Conservation (phyloP, 1,139 yeast genomes). For the Geotrichum candidum region DNA sequence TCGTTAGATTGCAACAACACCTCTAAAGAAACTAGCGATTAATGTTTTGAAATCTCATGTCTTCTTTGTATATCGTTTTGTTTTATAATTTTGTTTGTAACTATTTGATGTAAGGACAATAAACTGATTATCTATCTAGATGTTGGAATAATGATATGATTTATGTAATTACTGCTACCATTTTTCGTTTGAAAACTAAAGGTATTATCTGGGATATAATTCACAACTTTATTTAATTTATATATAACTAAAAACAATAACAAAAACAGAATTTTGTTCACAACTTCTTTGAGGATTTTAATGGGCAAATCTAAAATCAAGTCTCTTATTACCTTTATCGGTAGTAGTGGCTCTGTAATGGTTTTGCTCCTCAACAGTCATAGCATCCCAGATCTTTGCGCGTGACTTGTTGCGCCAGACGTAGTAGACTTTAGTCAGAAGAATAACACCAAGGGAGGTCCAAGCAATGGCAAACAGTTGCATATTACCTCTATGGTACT, state of each 20-base stretch:
- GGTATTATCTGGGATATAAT: too few relatives aligned
- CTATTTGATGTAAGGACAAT: too few relatives aligned
- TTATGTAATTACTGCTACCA: too few relatives aligned
- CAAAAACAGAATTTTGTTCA: background rate
- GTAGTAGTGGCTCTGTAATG: constrained; percentile 41
- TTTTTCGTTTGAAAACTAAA: too few relatives aligned
- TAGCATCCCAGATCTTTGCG: constrained; percentile 42
- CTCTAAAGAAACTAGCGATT: too few relatives aligned
- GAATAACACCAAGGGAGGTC: constrained; percentile 25
- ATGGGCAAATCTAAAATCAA: constrained; percentile 45
- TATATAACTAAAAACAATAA: background rate
- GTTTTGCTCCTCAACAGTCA: constrained; percentile 45
- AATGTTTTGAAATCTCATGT: background rate
- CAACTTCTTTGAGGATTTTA: constrained; percentile 11
- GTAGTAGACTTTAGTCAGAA: constrained; percentile 37
- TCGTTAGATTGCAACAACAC: too few relatives aligned
- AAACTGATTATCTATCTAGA: too few relatives aligned
- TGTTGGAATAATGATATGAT: too few relatives aligned
- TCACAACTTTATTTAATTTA: background rate
- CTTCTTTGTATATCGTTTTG: too few relatives aligned
- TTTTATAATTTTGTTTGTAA: too few relatives aligned
- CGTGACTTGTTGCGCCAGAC: constrained; percentile 43
- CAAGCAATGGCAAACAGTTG: constrained; percentile 39
- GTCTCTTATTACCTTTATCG: constrained; percentile 50
- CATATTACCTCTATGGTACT: constrained; percentile 50